Percentiles rank a stretch among this genome's conserved stretches.
These are phyloP conservation scores for Aspergillus piperis DNA, from an alignment of 2,329 filamentous ascomycete genomes.

Conservation along the genomic window DNA sequence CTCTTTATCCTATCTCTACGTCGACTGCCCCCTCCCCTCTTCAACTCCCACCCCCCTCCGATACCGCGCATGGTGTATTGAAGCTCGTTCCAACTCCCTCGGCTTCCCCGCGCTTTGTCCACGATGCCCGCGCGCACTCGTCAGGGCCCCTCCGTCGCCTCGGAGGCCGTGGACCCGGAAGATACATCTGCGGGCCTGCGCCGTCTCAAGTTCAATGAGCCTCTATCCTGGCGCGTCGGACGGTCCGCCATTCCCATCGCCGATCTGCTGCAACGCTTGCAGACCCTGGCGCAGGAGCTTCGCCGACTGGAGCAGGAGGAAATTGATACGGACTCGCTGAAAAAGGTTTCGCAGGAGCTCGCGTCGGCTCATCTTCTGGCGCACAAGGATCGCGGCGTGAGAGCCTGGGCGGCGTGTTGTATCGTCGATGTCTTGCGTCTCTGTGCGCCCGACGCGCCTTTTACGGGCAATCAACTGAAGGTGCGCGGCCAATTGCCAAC, in stretches of 20 bases:
- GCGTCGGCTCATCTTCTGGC: conserved; percentile 77
- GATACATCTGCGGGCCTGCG: conserved; percentile 36
- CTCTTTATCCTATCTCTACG: not conserved
- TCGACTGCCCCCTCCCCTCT: not conserved
- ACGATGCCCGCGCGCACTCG: conserved; percentile 49
- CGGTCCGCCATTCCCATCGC: conserved; percentile 77
- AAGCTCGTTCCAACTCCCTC: conserved; percentile 18
- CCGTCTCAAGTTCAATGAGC: conserved; percentile 75
- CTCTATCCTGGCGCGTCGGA: conserved; percentile 87
- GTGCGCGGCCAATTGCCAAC: conserved; percentile 49
- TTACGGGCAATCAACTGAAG: conserved; percentile 86
- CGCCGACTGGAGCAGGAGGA: conserved; percentile 84
- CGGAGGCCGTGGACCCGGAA: conserved; percentile 35
- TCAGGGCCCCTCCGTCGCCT: conserved; percentile 35
- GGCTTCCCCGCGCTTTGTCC: conserved; percentile 29
- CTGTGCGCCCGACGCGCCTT: conserved; percentile 92
- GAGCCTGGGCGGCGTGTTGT: conserved; percentile 84
- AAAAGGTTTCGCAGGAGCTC: conserved; percentile 80
- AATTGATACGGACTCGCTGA: conserved; percentile 78
- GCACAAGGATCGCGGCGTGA: conserved; percentile 92
- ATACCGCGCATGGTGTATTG: conserved; percentile 24
- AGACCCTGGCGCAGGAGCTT: conserved; percentile 79
- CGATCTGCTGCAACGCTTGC: conserved; percentile 78
- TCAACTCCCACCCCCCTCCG: not conserved
- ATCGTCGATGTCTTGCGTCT: conserved; percentile 90